phyloP scores from a whole-genome alignment of 768 basidiomycete species.

The Podaxis mareebaensis region DNA sequence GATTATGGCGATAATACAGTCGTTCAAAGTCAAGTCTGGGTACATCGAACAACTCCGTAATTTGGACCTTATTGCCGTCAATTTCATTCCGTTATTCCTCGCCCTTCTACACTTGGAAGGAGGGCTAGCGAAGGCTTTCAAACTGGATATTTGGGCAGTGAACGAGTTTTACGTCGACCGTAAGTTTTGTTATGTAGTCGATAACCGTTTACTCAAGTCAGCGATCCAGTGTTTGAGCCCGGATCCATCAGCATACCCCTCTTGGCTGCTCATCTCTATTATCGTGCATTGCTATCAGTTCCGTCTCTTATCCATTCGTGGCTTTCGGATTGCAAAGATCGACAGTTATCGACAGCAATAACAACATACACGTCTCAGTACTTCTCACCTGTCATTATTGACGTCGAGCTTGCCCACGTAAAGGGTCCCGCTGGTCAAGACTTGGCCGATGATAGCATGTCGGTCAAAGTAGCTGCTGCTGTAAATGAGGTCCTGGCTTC shows the following conservation, averaged over 20 bases:
- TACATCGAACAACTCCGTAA: constrained; percentile 87
- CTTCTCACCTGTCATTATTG: constrained; percentile 89
- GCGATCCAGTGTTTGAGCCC: constrained; percentile 54
- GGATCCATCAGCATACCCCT: constrained; percentile 55
- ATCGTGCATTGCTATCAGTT: constrained; percentile 79
- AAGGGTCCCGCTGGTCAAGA: constrained; percentile 56
- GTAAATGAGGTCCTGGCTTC: constrained; percentile 82
- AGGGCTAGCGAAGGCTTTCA: constrained; percentile 66
- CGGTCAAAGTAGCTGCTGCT: constrained; percentile 59
- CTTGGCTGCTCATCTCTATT: constrained; percentile 86
- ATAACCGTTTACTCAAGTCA: constrained; percentile 1
- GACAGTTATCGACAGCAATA: constrained; percentile 77
- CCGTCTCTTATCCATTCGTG: constrained; percentile 86
- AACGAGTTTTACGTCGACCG: constrained; percentile 81
- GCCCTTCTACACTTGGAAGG: constrained; percentile 66
- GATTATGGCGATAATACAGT: constrained; percentile 44
- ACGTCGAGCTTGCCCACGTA: constrained; percentile 76
- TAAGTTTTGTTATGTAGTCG: constrained; percentile 34
- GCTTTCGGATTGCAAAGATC: constrained; percentile 87
- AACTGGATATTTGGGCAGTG: constrained; percentile 82
- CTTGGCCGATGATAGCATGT: constrained; percentile 74
- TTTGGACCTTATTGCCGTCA: constrained; percentile 56
- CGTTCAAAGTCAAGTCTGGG: constrained; percentile 78
- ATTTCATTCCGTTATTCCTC: constrained; percentile 75
- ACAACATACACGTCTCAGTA: constrained; percentile 76